phyloP scores from a whole-genome alignment of 1,284 basidiomycete species.

The Boletus mariae region DNA sequence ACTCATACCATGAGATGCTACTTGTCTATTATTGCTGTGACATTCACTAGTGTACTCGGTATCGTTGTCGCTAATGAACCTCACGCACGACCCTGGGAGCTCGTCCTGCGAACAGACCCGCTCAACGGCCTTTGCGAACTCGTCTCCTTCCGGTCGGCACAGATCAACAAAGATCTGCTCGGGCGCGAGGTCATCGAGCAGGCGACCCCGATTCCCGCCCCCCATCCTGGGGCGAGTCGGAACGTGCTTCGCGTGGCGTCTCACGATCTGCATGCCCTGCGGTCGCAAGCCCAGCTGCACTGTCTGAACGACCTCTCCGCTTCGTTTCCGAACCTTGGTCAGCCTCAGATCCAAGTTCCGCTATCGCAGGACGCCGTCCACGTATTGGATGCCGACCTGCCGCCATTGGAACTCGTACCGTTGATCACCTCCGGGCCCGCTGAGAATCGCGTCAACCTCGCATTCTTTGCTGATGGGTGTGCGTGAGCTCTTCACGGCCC shows the following conservation, averaged over 20 bases:
- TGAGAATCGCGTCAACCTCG: constrained; percentile 67
- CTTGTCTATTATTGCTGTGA: neutral
- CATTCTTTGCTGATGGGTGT: constrained; percentile 86
- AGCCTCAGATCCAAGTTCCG: constrained; percentile 8
- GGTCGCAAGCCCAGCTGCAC: constrained; percentile 21
- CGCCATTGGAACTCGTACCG: constrained; percentile 53
- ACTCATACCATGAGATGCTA: no score
- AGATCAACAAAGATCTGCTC: constrained; percentile 23
- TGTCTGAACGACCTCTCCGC: constrained; percentile 25
- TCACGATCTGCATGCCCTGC: constrained; percentile 15
- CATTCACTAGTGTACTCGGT: constrained; percentile 1
- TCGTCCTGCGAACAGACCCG: constrained; percentile 18
- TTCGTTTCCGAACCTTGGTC: neutral
- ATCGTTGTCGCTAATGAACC: constrained; percentile 2
- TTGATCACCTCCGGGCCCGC: constrained; percentile 61
- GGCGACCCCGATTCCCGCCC: constrained; percentile 12
- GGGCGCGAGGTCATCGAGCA: constrained; percentile 10
- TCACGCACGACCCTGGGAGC: constrained; percentile 21
- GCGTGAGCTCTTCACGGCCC: constrained; percentile 30
- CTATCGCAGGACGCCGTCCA: constrained; percentile 7
- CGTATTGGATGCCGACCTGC: constrained; percentile 22
- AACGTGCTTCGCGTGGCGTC: constrained; percentile 22
- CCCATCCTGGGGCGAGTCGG: constrained; percentile 3
- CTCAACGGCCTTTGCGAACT: constrained; percentile 13
- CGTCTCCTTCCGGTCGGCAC: constrained; percentile 18